phyloP scores from a whole-genome alignment of 2,329 filamentous ascomycete species.

The Alternaria sp. region DNA sequence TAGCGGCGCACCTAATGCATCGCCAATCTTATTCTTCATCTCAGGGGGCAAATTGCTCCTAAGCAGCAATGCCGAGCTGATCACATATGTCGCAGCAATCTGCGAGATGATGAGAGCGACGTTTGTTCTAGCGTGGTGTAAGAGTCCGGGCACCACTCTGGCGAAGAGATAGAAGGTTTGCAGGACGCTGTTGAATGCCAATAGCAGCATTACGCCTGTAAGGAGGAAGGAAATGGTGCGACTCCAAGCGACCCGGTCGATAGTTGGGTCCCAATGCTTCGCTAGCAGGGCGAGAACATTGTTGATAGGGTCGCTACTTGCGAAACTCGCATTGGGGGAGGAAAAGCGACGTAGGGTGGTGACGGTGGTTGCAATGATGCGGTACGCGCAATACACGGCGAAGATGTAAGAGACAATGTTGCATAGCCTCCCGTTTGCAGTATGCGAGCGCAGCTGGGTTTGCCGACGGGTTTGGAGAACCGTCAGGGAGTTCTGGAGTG shows the following conservation, averaged over 20 bases:
- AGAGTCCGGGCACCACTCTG: slow-evolving; percentile 74
- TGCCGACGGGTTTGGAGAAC: slow-evolving; percentile 70
- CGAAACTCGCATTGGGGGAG: slow-evolving; percentile 63
- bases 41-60: slow-evolving; percentile 80
- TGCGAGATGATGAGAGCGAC: slow-evolving; percentile 81
- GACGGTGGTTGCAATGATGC: slow-evolving; percentile 75
- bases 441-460: slow-evolving; percentile 72
- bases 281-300: slow-evolving; percentile 81
- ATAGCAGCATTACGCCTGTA: slow-evolving; percentile 81
- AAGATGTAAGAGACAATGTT: slow-evolving; percentile 73
- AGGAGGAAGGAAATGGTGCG: slow-evolving; percentile 85
- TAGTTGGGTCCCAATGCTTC: slow-evolving; percentile 81
- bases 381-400: slow-evolving; percentile 83
- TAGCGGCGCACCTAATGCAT: slow-evolving; percentile 78
- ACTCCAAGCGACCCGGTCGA: slow-evolving; percentile 84
- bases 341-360: slow-evolving; percentile 71
- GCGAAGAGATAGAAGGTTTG: slow-evolving; percentile 85
- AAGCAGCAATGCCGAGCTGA: slow-evolving; percentile 78
- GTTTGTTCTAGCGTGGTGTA: slow-evolving; percentile 78
- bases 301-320: slow-evolving; percentile 82
- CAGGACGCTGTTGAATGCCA: slow-evolving; percentile 82
- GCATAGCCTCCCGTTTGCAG: slow-evolving; percentile 70
- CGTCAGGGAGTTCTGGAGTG: slow-evolving; percentile 70
- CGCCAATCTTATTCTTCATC: slow-evolving; percentile 78
- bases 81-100: slow-evolving; percentile 84